Evolutionary conservation across 768 basidiomycete genomes (phyloP), one percentile per base, ranked within the genome.

Genomic region (Phanerodontia chrysosporium): DNA sequence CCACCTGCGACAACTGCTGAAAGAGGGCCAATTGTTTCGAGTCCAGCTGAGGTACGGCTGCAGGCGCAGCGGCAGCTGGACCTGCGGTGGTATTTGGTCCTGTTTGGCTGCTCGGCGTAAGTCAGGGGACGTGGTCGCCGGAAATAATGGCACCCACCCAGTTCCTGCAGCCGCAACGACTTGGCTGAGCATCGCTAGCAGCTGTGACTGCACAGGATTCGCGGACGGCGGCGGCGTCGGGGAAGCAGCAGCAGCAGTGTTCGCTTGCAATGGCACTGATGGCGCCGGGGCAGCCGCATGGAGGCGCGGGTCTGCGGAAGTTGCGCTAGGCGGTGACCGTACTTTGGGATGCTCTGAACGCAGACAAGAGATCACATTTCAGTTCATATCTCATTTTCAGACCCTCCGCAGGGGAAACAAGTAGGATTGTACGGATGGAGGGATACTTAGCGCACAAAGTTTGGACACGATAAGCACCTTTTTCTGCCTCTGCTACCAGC

Each of bases 401-500:
- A 73, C 70, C 69, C 65, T 60, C 72, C 72, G 73, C 67, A 70
- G 75, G 78, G 78, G 80, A 71, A 72, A 76, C 73, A 74, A 77
- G 75, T 87, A 80, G 76, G 74, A 82, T 89, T 90, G 83, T 83
- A 83, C 77, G 76, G 76, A 73, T 73, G 75, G 76, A 77, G 77
- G 77, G 74, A 79, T 89, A 91, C 89, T 91, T 87, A 88, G 87
- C 89, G 85, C 85, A 85, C 80, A 84, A 76, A 79, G 72, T 71
- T 73, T 71, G 74, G 75, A 76, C 76, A 74, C 75, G 80, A 86
- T 91, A 92, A 83, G 89, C 90, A 94, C 91, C 92, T 92, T 92
- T 85, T 79, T 80, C 66, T 69, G 73, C 77, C 70, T 79, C 83
- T 74, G 81, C 83, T 74, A 91, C 72, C 72, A 87, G 76, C 72